Conservation (phyloP, 768 basidiomycete species). For the Mycena chlorophos region DNA sequence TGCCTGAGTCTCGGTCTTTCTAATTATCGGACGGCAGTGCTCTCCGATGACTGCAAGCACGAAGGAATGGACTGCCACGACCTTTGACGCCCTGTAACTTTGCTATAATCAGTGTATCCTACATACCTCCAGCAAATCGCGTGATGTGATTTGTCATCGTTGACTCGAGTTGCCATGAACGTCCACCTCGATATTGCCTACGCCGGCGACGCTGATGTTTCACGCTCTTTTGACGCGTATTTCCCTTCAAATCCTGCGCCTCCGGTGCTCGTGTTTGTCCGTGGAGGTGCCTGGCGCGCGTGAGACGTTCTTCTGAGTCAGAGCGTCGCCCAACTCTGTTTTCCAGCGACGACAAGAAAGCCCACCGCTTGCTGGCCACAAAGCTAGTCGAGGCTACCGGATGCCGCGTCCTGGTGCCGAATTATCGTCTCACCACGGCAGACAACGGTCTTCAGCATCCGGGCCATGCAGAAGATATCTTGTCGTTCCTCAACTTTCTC, state of each 20-base stretch:
- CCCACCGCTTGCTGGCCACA: constrained; percentile 45
- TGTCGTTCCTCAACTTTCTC: constrained; percentile 62
- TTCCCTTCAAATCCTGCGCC: constrained; percentile 26
- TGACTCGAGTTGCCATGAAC: constrained; percentile 14
- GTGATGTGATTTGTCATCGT: no score
- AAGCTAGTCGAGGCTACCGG: constrained; percentile 48
- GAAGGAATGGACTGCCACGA: no score
- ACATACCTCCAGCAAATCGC: no score
- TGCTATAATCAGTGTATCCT: no score
- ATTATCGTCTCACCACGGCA: constrained; percentile 71
- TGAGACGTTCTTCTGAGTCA: constrained; percentile 36
- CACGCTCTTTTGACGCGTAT: constrained; percentile 60
- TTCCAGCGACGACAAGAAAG: constrained; percentile 2
- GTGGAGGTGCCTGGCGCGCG: constrained; percentile 85
- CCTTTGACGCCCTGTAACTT: no score
- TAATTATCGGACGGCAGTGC: no score
- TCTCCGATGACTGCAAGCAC: no score
- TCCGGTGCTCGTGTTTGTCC: constrained; percentile 60
- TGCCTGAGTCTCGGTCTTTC: no score
- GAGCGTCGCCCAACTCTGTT: not conserved
- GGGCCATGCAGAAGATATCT: constrained; percentile 64
- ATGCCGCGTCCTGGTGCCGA: constrained; percentile 67
- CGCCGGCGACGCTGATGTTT: constrained; percentile 28
- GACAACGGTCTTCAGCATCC: constrained; percentile 59
- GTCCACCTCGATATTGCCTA: constrained; percentile 42